Evolutionary conservation across 2,329 filamentous ascomycete genomes (phyloP), one percentile per base, ranked within the genome.

Genomic region (Chalaropsis ovoidea): DNA sequence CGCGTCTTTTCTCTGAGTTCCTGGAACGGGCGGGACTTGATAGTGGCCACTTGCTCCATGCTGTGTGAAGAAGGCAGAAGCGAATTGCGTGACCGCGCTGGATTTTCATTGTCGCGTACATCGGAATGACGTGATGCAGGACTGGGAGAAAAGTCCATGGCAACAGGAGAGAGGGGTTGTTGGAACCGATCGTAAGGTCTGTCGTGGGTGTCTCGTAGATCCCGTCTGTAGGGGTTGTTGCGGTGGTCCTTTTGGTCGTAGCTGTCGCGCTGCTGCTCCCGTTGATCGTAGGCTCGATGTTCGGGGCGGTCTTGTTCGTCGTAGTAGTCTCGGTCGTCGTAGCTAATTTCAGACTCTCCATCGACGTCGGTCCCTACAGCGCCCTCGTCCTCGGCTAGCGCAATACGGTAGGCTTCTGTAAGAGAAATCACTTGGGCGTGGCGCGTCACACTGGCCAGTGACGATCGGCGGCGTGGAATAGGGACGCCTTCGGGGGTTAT

Each of bases 391-490:
- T 67, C 66, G 24, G 62, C 58, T 19, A 67, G 63, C 35, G 66
- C 66, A 45, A 67, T 67, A 22, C 63, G 63, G 24, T 65, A 67
- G 19, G 66, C 66, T 35, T 67, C 66, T 5, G 66, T 65, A 24
- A 67, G 60, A 24, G 66, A 67, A 62, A 67, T 67, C 56, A 67
- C 66, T 56, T 67, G 66, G 10, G 63, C 60, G 42, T 65, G 66
- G 63, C 66, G 66, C 58, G 66, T 67, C 47, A 67, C 66, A 67
- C 66, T 67, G 61, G 66, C 66, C 66, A 67, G 66, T 42, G 66
- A 67, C 58, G 66, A 67, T 47, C 63, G 66, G 66, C 66, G 66
- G 27, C 66, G 66, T n/a, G 66, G 66, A 42, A 67, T 67, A 3
- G 66, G 63, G n/a, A 67, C 64, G 39, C 66, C 66, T 62, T 67